phyloP scores from a whole-genome alignment of 73 alveolate genomes.

The Paramecium primaurelia region DNA sequence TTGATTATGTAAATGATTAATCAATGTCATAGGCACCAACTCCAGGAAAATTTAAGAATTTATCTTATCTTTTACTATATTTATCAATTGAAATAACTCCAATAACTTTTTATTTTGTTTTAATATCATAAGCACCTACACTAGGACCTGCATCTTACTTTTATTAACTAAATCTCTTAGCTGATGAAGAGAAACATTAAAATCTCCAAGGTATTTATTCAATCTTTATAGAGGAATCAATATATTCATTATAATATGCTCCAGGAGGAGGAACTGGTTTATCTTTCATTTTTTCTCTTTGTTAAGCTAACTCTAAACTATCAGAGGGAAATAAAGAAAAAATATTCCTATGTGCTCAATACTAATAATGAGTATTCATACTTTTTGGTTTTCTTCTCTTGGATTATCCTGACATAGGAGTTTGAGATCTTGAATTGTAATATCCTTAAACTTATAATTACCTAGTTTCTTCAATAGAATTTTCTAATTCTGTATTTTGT shows the following conservation, averaged over 20 bases:
- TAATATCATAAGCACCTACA: slow-evolving; percentile 21
- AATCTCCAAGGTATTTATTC: not conserved
- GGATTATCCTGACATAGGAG: not conserved
- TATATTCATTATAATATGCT: not conserved
- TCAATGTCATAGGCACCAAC: not conserved
- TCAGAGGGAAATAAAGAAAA: slow-evolving; percentile 31
- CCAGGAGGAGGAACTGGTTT: slow-evolving; percentile 44
- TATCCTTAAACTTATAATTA: not conserved
- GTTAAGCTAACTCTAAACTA: not conserved
- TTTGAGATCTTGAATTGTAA: not conserved
- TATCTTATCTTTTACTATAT: not conserved
- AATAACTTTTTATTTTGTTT: not conserved
- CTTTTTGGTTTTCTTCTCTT: not conserved
- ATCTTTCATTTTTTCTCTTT: slow-evolving; percentile 28
- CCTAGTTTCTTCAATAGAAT: not conserved
- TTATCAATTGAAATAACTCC: not conserved
- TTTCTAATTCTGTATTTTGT: not conserved
- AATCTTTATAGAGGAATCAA: not conserved
- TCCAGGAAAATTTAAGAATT: not conserved
- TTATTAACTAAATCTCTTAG: not conserved
- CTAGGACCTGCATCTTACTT: not conserved
- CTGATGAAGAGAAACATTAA: slow-evolving; percentile 6
- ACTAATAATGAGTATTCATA: not conserved
- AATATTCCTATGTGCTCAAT: slow-evolving; percentile 17
- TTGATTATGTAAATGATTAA: not conserved